Evolutionary conservation across 805 yeast genomes (phyloP), one percentile per base, ranked within the genome.

Genomic region (Candida maris): DNA sequence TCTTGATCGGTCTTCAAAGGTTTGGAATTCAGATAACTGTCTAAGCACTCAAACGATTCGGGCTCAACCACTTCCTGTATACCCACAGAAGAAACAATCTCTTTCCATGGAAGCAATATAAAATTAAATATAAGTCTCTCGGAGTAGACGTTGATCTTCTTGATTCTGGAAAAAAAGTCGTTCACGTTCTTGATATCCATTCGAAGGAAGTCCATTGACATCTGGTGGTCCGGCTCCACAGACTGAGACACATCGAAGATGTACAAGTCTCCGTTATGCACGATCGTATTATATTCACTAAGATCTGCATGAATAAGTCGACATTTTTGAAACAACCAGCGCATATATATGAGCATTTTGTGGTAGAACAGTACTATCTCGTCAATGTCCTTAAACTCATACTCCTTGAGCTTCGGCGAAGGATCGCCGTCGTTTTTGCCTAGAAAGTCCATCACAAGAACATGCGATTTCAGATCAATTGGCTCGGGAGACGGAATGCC

Each of bases 101-200:
- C 51, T 2, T 34, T 17, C 37, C 61, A 46, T 24, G 65, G 68
- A 16, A 72, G 82, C 34, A 77, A 82, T 18, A 88, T 77, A 54
- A 84, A 86, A 53, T 78, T 79, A 65, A 91, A 93, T 16, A 93
- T 71, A 21, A 77, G 68, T 42, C 95, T 71, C 59, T 93, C 97
- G 3, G 94, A 77, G 49, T 84, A 83, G 12, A 86, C 82, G 34
- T 75, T 73, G 27, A 89, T 85, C 24, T 81, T 80, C 57, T 81
- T 79, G 51, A 73, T 74, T 42, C 79, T 71, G 40, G 71, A 70
- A 52, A 93, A 93, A 59, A 81, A 93, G 51, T 85, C 93, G 54
- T 91, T 93, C 17, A 91, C 85, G 55, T 93, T 93, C 59, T 91
- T 93, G 55, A 93, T 89, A 63, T 93, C 99, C 98, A 93, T 93